Conservation (phyloP, 768 basidiomycete species). For the Agaricus sinodeliciosus region DNA sequence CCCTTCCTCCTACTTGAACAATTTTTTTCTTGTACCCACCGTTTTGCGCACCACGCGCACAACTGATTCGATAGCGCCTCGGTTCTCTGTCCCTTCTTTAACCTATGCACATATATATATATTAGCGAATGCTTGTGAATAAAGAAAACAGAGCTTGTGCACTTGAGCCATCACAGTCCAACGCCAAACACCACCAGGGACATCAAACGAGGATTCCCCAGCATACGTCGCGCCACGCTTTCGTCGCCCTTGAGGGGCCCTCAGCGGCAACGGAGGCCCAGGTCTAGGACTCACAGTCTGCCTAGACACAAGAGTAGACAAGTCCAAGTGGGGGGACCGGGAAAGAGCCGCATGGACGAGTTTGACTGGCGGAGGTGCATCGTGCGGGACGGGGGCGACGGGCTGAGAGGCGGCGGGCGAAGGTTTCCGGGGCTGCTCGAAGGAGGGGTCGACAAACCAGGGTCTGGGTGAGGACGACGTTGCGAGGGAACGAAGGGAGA, state of each 20-base stretch:
- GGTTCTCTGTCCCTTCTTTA: conserved; percentile 77
- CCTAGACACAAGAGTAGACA: conserved; percentile 45
- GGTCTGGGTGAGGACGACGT: conserved; percentile 21
- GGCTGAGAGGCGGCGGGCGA: conserved; percentile 21
- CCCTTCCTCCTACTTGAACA: no score
- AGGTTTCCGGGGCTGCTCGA: not conserved
- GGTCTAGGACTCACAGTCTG: conserved; percentile 41
- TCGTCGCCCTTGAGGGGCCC: conserved; percentile 54
- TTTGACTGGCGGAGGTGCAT: conserved; percentile 45
- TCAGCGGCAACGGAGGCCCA: conserved; percentile 55
- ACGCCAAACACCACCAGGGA: conserved; percentile 57
- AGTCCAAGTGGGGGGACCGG: conserved; percentile 65
- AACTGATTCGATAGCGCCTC: conserved; percentile 72
- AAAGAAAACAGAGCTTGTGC: conserved; percentile 4
- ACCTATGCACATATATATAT: conserved; percentile 44
- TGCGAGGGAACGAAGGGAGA: not conserved
- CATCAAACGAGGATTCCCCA: conserved; percentile 51
- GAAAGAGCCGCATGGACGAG: conserved; percentile 51
- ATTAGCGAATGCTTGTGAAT: conserved; percentile 4
- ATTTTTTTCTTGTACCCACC: conserved; percentile 36
- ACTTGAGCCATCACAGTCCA: conserved; percentile 77
- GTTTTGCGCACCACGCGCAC: conserved; percentile 64
- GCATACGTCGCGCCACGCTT: conserved; percentile 61
- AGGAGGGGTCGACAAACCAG: conserved; percentile 58
- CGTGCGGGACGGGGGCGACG: conserved; percentile 39